phyloP scores from a whole-genome alignment of 805 yeast species.

The Candida fluviatilis region DNA sequence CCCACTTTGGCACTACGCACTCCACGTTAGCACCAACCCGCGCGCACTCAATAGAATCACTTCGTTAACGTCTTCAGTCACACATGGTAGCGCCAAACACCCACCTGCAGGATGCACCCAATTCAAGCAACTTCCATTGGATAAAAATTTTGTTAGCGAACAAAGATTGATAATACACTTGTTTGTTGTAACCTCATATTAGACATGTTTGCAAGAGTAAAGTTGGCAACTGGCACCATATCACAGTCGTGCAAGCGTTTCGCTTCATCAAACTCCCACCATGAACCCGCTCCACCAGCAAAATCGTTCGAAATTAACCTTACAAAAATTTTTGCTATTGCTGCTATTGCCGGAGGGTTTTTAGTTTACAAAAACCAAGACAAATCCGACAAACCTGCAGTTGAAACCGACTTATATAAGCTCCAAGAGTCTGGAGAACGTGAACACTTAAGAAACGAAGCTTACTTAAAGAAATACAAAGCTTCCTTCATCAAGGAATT shows the following conservation, averaged over 20 bases:
- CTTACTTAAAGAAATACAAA: constrained; percentile 35
- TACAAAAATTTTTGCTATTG: constrained; percentile 38
- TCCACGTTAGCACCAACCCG: too few species aligned
- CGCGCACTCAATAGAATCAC: too few species aligned
- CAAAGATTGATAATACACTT: not conserved
- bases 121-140: constrained; percentile 1
- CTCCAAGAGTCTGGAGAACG: constrained; percentile 27
- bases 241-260: constrained; percentile 15
- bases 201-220: constrained; percentile 12
- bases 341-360: constrained; percentile 34
- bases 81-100: not conserved
- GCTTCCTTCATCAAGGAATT: constrained; percentile 38
- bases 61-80: too few species aligned
- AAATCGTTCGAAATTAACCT: constrained; percentile 35
- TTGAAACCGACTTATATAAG: constrained; percentile 35
- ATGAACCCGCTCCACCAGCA: constrained; percentile 15
- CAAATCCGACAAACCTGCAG: constrained; percentile 30
- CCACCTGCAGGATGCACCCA: not conserved
- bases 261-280: constrained; percentile 16
- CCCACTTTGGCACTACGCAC: too few species aligned
- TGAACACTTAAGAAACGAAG: constrained; percentile 31
- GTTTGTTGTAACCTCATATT: too few species aligned
- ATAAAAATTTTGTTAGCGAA: not conserved
- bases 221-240: constrained; percentile 5
- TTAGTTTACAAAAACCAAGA: constrained; percentile 31